Evolutionary conservation across 106 monocot species (phyloP), one percentile per base, ranked within the genome.

Genomic region (Cymbidium sinense): DNA sequence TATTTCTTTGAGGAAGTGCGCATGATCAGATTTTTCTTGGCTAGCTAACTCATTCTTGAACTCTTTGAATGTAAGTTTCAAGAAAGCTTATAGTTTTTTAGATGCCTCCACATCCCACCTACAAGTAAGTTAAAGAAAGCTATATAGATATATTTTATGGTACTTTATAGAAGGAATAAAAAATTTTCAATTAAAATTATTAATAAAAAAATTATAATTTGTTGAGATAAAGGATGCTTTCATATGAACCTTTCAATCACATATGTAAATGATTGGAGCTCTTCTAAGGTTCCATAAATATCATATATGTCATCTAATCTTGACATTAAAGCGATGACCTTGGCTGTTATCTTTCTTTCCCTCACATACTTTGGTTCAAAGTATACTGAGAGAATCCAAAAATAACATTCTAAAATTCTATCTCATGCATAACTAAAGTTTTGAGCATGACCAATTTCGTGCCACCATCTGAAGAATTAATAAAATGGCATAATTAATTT

Each of bases 41-140:
- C 8, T 34, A 0, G 2, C n/a, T 23, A 84, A 6, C 34, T 71
- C 75, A 80, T 80, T 30, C 52, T 84, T 76, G 19, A 84, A 51
- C 3, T 51, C 39, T 11, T 75, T 29, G 2, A 58, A 75, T 28
- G 64, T 70, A 4, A 75, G 11, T 55, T 50, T 84, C 43, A 84
- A 1, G 18, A 71, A 80, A 1, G 35, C 37, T 23, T 75, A 75
- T 43, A 80, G 58, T 0, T 37, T 51, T 21, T 69, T 30, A 34
- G 43, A 41, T 47, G 70, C 37, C 9, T 43, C 28, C 37, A n/a
- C 25, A 54, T 84, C 84, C 84, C 84, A 84, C 58, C 80, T 84
- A 55, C 30, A 84, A 15, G n/a, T 39, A 39, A 39, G 0, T 4
- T 39, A 0, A 4, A 39, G 37, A 39, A 1, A 0, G 3, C 7